Base-by-base conservation (phyloP, 371 early-diverging fungal genomes). In the Blyttiomyces sp. region DNA sequence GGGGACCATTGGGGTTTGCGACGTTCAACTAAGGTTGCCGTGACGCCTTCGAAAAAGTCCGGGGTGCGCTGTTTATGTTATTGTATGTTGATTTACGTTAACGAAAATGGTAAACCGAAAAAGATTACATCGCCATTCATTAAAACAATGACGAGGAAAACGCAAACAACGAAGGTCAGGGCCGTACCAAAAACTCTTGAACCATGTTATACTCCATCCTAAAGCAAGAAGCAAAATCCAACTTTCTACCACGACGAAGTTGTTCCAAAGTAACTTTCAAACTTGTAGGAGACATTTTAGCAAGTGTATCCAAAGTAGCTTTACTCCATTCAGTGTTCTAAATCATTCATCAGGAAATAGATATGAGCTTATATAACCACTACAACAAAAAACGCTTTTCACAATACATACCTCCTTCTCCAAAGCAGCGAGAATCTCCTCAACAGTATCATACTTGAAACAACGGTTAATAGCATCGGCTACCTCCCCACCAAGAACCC, bases 11-110 rank as follows among this genome's bases (percentile, higher is more conserved):
- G 60, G 2, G 95, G 87, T 2, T n/a, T 36, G 4, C 70, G 69
- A 71, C 91, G 89, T 56, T 80, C 79, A 32, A 93, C 79, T 57
- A 97, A 76, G 31, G 79, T 75, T 7, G 91, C 84, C 23, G 71
- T 84, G 7, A 96, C 94, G 28, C 96, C 96, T 77, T 93, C 93
- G 49, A 77, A 67, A 64, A 97, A 93, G 65, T 96, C 97, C 46
- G 87, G 87, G 2, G 81, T 86, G 23, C 66, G 57, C 78, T 75
- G 73, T 51, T 54, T 39, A 9, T n/a, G 13, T 31, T 9, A 9
- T 9, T 13, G 21, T 11, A 46, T 46, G 11, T 13, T 16, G 9
- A 19, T 13, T 56, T 36, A 35, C 7, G 28, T 23, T 26, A 34
- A 19, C 13, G 9, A 44, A 16, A 43, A 32, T 26, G 35, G 16